A percentile compares a stretch with the other conserved stretches of the same genome.
phyloP scores from a whole-genome alignment of 1,284 basidiomycete species.

The Veloboletus limbatus region DNA sequence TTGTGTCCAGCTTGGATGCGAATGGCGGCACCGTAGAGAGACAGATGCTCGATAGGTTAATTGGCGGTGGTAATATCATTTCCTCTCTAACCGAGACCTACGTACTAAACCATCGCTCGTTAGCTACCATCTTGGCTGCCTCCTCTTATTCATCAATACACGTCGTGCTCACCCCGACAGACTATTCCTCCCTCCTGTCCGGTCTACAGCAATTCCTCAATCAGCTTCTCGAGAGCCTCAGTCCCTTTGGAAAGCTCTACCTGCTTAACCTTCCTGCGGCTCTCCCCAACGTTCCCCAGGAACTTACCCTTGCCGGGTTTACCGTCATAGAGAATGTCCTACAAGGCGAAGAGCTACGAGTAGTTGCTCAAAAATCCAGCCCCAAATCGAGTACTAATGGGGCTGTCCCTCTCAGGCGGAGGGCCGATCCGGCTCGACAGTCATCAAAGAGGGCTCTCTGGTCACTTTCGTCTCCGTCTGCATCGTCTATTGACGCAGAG shows the following conservation, averaged over 20 bases:
- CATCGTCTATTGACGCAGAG: conserved; percentile 74
- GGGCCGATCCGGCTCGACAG: conserved; percentile 53
- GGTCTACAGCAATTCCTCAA: conserved; percentile 54
- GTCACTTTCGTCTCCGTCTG: conserved; percentile 61
- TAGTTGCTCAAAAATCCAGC: conserved; percentile 68
- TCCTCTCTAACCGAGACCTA: conserved; percentile 6
- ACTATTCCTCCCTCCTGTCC: conserved; percentile 57
- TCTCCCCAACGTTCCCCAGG: conserved; percentile 46
- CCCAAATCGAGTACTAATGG: conserved; percentile 36
- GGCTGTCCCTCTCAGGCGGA: conserved; percentile 48
- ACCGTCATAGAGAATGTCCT: conserved; percentile 44
- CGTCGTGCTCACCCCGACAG: conserved; percentile 55
- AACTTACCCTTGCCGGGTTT: conserved; percentile 65
- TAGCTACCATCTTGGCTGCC: conserved; percentile 58
- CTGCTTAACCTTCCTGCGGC: conserved; percentile 51
- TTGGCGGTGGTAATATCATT: conserved; percentile 61
- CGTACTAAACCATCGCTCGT: conserved; percentile 14
- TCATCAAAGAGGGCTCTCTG: conserved; percentile 77
- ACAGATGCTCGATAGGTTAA: conserved; percentile 72
- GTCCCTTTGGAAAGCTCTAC: conserved; percentile 65
- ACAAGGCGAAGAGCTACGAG: conserved; percentile 35
- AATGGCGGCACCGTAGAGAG: conserved; percentile 55
- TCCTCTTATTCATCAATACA: conserved; percentile 64
- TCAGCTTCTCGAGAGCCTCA: conserved; percentile 56
- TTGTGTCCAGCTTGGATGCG: conserved; percentile 57